Conservation (phyloP, 192 early-diverging fungal species). For the Backusella psychrophila region DNA sequence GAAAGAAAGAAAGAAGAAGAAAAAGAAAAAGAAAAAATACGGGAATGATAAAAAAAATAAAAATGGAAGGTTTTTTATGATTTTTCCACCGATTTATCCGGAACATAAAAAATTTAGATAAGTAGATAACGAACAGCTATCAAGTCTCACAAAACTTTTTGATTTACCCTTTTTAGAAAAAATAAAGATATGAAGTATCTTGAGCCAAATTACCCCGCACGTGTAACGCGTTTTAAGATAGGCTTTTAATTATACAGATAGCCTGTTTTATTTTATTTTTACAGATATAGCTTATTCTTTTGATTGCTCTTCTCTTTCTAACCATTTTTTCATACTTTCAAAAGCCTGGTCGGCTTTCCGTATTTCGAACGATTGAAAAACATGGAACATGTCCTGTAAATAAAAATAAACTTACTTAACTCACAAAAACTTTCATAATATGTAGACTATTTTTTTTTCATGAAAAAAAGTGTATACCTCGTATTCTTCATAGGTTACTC, state of each 20-base stretch:
- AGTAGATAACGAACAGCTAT: conserved; percentile 8
- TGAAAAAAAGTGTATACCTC: conserved; percentile 3
- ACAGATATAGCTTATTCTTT: background rate
- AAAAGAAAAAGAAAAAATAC: background rate
- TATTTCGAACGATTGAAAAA: conserved; percentile 21
- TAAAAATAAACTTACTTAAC: background rate
- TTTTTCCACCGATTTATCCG: background rate
- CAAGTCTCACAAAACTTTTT: background rate
- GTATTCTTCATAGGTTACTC: conserved; percentile 15
- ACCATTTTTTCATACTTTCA: conserved; percentile 17
- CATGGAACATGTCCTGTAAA: conserved; percentile 23
- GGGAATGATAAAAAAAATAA: background rate
- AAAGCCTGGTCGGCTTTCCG: conserved; percentile 6
- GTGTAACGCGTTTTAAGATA: background rate
- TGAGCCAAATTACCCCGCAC: background rate
- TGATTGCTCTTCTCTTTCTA: background rate
- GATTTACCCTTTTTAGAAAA: background rate
- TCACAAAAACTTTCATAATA: background rate
- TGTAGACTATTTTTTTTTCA: background rate
- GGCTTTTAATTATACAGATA: background rate
- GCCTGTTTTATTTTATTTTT: background rate
- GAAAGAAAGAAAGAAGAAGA: background rate
- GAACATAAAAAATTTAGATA: background rate
- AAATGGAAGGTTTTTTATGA: background rate
- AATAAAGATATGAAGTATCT: conserved; percentile 5